These are phyloP conservation scores for Solanum pinnatisectum DNA, from an alignment of 257 asterid genomes.

Conservation along the genomic window DNA sequence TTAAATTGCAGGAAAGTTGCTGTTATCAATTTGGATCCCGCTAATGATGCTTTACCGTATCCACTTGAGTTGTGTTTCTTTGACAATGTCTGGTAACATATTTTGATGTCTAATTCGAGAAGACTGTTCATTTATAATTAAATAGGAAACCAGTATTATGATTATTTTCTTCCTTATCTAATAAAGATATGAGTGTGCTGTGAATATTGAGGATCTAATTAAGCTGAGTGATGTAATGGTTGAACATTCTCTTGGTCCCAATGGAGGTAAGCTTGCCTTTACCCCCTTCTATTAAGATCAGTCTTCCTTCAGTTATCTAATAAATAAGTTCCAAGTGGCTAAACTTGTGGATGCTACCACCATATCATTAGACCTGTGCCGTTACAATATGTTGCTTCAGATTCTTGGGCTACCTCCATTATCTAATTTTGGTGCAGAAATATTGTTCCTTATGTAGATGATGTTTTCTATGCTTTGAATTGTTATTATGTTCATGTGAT, in stretches of 20 bases:
- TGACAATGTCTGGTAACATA: not conserved
- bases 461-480: not conserved
- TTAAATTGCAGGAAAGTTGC: slow-evolving; percentile 81
- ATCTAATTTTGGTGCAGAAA: not conserved
- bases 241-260: slow-evolving; percentile 97
- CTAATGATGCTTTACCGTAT: slow-evolving; percentile 95
- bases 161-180: slow-evolving; percentile 32
- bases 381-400: not conserved
- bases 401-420: not conserved
- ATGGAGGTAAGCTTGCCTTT: slow-evolving; percentile 60
- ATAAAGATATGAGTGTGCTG: slow-evolving; percentile 79
- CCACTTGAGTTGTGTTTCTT: slow-evolving; percentile 21
- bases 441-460: not conserved
- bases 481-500: not conserved
- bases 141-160: not conserved
- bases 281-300: not conserved
- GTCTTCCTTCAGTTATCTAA: not conserved
- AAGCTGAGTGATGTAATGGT: slow-evolving; percentile 85
- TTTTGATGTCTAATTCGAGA: not conserved
- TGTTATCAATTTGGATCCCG: slow-evolving; percentile 90
- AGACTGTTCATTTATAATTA: not conserved
- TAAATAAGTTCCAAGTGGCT: not conserved
- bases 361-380: not conserved
- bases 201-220: slow-evolving; percentile 83
- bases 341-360: not conserved